Base-by-base conservation (phyloP, 306 rosid species). In the Hippophae tibetana region DNA sequence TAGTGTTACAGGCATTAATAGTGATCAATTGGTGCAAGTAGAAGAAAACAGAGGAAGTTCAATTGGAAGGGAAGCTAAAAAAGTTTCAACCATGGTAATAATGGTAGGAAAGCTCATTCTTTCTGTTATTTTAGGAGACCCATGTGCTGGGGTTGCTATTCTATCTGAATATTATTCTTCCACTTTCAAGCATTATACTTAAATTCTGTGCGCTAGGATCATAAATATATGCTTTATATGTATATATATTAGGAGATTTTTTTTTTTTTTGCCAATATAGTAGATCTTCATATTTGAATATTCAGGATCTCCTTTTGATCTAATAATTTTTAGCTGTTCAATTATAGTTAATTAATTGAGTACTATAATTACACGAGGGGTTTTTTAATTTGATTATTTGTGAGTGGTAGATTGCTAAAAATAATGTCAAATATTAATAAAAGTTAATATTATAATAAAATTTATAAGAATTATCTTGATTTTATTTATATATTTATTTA, bases 101-200 rank as follows among this genome's bases (percentile, higher is more conserved):
- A 3, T 76, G 63, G 72, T 72, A 3, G 69, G 76, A 41, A 59
- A 52, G 73, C 38, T 76, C 9, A 58, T 76, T 54, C 46, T 80
- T 69, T 76, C 85, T 13, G 67, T 76, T 25, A 57, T 72, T 57
- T 80, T 76, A 65, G 85, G 81, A 10, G 61, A 73, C 31, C 81
- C 81, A 58, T 5, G 63, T 38, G 10, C 65, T 11, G 64, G 57
- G 13, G 7, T 49, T 49, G 53, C 53, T 23, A 49, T 49, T 13
- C 2, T 49, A 12, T 14, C 14, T 49, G 53, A 49, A 49, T 14
- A 14, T 49, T 6, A 5, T 49, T 49, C 53, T 5, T 13, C 14
- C 3, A 31, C 2, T 31, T 31, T 4, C 38, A 31, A 31, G 38
- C 38, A 18, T 49, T 5, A 13, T 47, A 9, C 10, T 7, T 47